Evolutionary conservation across 2,329 filamentous ascomycete species (phyloP), one percentile per base, ranked within the genome.

Genomic region (Gyromitra esculenta): DNA sequence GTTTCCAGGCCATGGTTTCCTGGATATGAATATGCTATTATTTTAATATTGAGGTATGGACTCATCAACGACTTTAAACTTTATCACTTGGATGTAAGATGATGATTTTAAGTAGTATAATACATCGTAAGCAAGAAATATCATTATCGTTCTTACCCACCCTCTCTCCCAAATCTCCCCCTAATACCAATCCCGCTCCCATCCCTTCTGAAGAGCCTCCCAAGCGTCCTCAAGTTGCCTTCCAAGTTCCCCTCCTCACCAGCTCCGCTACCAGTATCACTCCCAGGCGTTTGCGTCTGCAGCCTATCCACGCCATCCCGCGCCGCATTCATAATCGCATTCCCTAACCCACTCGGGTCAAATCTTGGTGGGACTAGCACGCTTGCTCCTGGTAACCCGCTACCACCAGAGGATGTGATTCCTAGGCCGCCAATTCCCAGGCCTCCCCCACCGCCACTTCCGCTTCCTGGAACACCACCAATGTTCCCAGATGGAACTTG

Each of bases 181-280:
- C 75, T 54, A 39, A 77, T 76, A 1, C 92, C 91, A 79, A 95
- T 88, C 1, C 90, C 89, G 39, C 92, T 92, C 78, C 95, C 90
- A 85, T 97, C 95, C 78, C 95, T 87, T 78, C 91, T 90, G 86
- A 98, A 98, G 85, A 98, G 97, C 84, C 97, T 97, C 31, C 95
- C 95, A 84, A 99, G 92, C 83, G 93, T 97, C 85, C 93, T 94
- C 39, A 75, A 63, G 48, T 75, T 75, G 18, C 72, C 72, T 84
- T 98, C 78, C 15, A 83, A 84, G 86, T 84, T 48, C 81, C 86
- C 80, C 70, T 81, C 75, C 7, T 79, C 75, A 7, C 77, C 75
- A 1, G 73, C 78, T 15, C 77, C 79, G 50, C 74, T 73, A 76
- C 83, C 76, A 62, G 82, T 75, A 73, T 82, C 63, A 70, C 82